Conservation (phyloP, 305 asterid species). For the Petunia hybrid region DNA sequence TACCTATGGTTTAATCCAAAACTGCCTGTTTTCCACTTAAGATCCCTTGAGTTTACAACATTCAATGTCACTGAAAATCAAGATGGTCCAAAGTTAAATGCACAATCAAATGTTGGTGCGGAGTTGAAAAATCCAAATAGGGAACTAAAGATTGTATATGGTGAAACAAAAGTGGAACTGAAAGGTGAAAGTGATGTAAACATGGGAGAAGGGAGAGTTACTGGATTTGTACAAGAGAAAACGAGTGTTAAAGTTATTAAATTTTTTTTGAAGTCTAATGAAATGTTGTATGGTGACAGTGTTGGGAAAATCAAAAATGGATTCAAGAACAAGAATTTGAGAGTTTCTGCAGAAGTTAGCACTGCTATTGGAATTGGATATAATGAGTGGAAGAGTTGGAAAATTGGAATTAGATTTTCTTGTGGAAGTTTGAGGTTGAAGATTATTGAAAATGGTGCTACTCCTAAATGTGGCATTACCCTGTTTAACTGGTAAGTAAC, state of each 20-base stretch:
- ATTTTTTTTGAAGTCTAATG: conserved; percentile 31
- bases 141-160: conserved; percentile 48
- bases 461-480: conserved; percentile 48
- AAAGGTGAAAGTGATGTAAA: conserved; percentile 30
- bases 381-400: conserved; percentile 39
- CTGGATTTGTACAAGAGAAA: conserved; percentile 52
- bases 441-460: conserved; percentile 38
- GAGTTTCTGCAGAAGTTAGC: conserved; percentile 43
- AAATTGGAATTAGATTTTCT: conserved; percentile 40
- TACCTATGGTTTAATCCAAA: conserved; percentile 61
- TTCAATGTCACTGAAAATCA: conserved; percentile 39
- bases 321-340: conserved; percentile 49
- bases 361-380: conserved; percentile 50
- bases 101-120: conserved; percentile 36
- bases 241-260: conserved; percentile 46
- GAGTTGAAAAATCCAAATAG: conserved; percentile 54
- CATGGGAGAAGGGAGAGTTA: conserved; percentile 48
- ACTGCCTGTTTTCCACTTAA: conserved; percentile 54
- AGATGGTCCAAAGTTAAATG: conserved; percentile 45
- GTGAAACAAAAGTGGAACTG: conserved; percentile 33
- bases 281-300: conserved; percentile 33
- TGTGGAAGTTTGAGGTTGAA: conserved; percentile 49
- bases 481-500: conserved; percentile 48
- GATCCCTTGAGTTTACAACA: conserved; percentile 45
- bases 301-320: conserved; percentile 40